Base-by-base conservation (phyloP, 257 asterid genomes). In the Eucommia ulmoides region DNA sequence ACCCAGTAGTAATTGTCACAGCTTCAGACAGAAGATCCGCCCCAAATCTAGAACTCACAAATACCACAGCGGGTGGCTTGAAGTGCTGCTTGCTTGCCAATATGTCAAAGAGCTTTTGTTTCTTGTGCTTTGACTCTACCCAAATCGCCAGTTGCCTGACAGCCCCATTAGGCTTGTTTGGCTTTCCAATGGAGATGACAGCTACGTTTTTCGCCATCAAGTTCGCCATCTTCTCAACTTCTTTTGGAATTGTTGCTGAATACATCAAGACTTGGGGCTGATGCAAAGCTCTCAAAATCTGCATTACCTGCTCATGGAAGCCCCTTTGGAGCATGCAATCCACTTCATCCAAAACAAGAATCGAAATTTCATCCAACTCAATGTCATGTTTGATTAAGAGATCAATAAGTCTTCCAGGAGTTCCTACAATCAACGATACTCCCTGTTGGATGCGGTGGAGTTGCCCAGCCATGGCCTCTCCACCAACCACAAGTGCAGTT, bases 401-500 rank as follows among this genome's bases (percentile, higher is more conserved):
- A 75, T 89, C 97, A 42, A 89, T 76, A 18, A 89, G 78, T 52
- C 97, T 74, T 35, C 97, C 97, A 0, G 97, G 96, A 14, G 97
- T 89, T 48, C 83, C 96, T 47, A 84, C 93, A 61, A 89, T 80
- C 86, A 89, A 60, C 0, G 97, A 84, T 21, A 80, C 80, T 33
- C 95, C 97, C 20, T 84, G 78, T 59, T 80, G 68, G 47, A 89
- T 67, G 22, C 96, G 88, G 53, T 84, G 73, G 56, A 89, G 69
- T 68, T 89, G 97, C 16, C 83, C 80, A 0, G 94, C 82, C 91
- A 84, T 76, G 55, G 96, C 85, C 54, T 89, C 96, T 49, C 96
- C 97, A 46, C 97, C 97, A 66, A 89, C 83, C 51, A 89, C 87
- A 33, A 89, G 54, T 0, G 96, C 96, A 49, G 97, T 89, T 76